phyloP scores from a whole-genome alignment of 108 stramenopile genomes.

The Epithemia pelagica region DNA sequence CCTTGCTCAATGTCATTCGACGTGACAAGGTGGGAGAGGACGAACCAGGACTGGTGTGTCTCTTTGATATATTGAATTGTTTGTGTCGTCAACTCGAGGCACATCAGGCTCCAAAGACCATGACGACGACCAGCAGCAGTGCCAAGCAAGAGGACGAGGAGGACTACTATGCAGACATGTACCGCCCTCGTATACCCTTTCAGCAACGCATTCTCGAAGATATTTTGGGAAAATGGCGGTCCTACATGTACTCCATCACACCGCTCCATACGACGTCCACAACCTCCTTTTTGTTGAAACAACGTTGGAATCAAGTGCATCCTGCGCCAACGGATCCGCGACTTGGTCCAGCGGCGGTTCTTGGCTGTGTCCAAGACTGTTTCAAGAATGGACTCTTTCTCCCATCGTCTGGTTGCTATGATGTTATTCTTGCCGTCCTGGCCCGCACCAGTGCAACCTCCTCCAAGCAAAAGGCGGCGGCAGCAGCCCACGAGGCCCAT shows the following conservation, averaged over 20 bases:
- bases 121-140: no score
- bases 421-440: not conserved
- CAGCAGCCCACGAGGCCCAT: not conserved
- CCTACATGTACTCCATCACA: not conserved
- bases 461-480: no score
- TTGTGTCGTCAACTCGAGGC: no score
- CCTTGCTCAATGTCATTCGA: no score
- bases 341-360: not conserved
- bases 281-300: not conserved
- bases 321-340: not conserved
- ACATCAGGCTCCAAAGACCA: no score
- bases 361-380: not conserved
- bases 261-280: not conserved
- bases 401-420: not conserved
- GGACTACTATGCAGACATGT: not conserved
- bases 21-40: no score
- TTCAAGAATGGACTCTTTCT: not conserved
- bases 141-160: not conserved
- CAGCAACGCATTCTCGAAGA: not conserved
- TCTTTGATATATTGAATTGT: no score
- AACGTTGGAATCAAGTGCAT: not conserved
- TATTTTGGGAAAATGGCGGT: not conserved
- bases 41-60: no score
- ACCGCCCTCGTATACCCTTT: not conserved
- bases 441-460: not conserved